A percentile compares a stretch with the other conserved stretches of the same genome.
phyloP scores from a whole-genome alignment of 1,284 basidiomycete species.

The Pterulicium gracile region DNA sequence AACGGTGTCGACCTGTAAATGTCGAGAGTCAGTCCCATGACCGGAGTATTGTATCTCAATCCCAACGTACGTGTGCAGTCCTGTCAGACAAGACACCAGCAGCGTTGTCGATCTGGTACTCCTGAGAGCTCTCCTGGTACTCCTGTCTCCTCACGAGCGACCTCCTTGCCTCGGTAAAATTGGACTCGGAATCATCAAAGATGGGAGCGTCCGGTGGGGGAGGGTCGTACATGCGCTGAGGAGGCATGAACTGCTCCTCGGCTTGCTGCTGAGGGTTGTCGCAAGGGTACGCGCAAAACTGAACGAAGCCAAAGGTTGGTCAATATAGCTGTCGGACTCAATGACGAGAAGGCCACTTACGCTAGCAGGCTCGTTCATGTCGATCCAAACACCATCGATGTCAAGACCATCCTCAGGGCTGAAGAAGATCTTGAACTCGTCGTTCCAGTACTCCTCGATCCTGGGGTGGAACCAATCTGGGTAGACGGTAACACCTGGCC shows the following conservation, averaged over 20 bases:
- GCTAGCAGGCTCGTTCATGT: slow-evolving; percentile 64
- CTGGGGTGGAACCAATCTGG: slow-evolving; percentile 60
- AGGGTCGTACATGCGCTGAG: slow-evolving; percentile 33
- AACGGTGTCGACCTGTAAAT: slow-evolving; percentile 36
- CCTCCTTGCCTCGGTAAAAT: neutral
- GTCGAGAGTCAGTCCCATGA: neutral
- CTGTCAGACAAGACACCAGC: slow-evolving; percentile 37
- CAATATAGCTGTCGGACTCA: neutral
- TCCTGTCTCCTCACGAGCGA: neutral
- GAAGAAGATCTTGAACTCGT: slow-evolving; percentile 54
- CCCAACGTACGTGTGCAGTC: slow-evolving; percentile 43
- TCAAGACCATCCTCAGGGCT: slow-evolving; percentile 42
- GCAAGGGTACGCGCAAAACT: slow-evolving; percentile 55
- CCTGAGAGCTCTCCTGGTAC: too few relatives aligned
- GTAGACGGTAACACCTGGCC: slow-evolving; percentile 57
- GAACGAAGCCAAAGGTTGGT: slow-evolving; percentile 2
- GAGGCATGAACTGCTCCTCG: slow-evolving; percentile 36
- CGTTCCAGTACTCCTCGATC: slow-evolving; percentile 44
- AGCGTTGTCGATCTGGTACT: slow-evolving; percentile 51
- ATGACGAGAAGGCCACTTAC: slow-evolving; percentile 26
- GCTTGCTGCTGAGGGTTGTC: slow-evolving; percentile 47
- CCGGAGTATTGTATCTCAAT: neutral
- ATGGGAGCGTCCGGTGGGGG: slow-evolving; percentile 44
- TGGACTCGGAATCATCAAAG: too few relatives aligned
- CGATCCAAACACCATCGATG: slow-evolving; percentile 63